Conservation (phyloP, 2,329 filamentous ascomycete species). For the Geosmithia flava region DNA sequence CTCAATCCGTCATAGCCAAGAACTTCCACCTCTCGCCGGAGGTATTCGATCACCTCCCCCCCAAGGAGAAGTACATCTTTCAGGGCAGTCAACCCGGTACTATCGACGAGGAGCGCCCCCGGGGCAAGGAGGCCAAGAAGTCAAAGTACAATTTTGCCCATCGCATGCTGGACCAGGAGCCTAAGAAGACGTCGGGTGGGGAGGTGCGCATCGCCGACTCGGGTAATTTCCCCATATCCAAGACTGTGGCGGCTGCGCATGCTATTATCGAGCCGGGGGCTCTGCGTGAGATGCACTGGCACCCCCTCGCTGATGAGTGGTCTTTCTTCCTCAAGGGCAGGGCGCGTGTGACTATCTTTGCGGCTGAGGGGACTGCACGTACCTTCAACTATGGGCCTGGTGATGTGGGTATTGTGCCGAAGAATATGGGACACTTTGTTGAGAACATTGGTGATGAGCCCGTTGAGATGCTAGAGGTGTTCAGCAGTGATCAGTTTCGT, state of each 20-base stretch:
- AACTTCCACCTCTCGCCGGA: slow-evolving; percentile 65
- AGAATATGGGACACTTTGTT: slow-evolving; percentile 70
- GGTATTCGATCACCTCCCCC: slow-evolving; percentile 55
- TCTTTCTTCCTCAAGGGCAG: slow-evolving; percentile 64
- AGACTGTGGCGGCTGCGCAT: slow-evolving; percentile 60
- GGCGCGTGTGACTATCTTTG: slow-evolving; percentile 64
- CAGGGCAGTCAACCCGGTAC: slow-evolving; percentile 51
- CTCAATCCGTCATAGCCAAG: slow-evolving; percentile 58
- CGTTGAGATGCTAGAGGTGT: slow-evolving; percentile 65
- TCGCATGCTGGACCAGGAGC: slow-evolving; percentile 57
- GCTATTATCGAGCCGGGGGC: slow-evolving; percentile 60
- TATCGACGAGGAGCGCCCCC: slow-evolving; percentile 53
- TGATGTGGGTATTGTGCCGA: slow-evolving; percentile 66
- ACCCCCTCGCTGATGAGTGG: slow-evolving; percentile 70
- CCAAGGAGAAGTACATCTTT: slow-evolving; percentile 66
- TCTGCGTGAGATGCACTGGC: slow-evolving; percentile 74
- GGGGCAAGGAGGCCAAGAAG: slow-evolving; percentile 47
- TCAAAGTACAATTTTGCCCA: slow-evolving; percentile 60
- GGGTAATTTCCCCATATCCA: slow-evolving; percentile 62
- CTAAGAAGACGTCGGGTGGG: slow-evolving; percentile 54
- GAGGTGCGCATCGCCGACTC: slow-evolving; percentile 64
- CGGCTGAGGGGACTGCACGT: slow-evolving; percentile 51
- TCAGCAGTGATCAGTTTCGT: slow-evolving; percentile 57
- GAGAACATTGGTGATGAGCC: slow-evolving; percentile 71
- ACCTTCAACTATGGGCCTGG: slow-evolving; percentile 68